A percentile compares a stretch with the other conserved stretches of the same genome.
Evolutionary conservation across 495 filamentous ascomycete species (phyloP).

Genomic region (Xylaria castorea): DNA sequence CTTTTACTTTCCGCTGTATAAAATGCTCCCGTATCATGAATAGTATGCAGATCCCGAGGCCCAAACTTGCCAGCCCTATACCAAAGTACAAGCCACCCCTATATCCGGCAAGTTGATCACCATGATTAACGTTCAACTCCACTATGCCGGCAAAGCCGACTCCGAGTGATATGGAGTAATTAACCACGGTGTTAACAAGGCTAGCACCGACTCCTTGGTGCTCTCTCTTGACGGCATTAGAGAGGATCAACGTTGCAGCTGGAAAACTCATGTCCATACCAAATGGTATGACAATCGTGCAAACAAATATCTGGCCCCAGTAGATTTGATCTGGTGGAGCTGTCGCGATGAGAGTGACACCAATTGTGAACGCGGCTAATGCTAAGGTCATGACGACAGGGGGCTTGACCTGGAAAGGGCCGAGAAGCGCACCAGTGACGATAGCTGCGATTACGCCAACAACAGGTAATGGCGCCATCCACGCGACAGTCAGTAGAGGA

Average conservation of each 20-base stretch:
- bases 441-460: conserved; percentile 55
- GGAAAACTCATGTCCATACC: conserved; percentile 60
- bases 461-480: conserved; percentile 50
- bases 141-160: conserved; percentile 56
- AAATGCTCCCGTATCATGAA: conserved; percentile 18
- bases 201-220: conserved; percentile 65
- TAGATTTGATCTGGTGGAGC: conserved; percentile 58
- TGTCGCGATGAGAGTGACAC: conserved; percentile 54
- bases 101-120: conserved; percentile 56
- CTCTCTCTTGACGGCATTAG: conserved; percentile 60
- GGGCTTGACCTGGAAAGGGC: conserved; percentile 35
- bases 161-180: conserved; percentile 53
- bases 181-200: conserved; percentile 52
- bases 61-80: conserved; percentile 60
- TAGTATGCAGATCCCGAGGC: conserved; percentile 30
- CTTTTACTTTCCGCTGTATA: not conserved
- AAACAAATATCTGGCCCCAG: conserved; percentile 67
- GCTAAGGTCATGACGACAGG: conserved; percentile 58
- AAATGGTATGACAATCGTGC: conserved; percentile 61
- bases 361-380: conserved; percentile 55
- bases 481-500: conserved; percentile 53
- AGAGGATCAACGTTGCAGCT: conserved; percentile 61
- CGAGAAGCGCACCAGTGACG: conserved; percentile 52
- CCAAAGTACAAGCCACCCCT: conserved; percentile 65
- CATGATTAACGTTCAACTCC: conserved; percentile 40